A percentile compares a stretch with the other conserved stretches of the same genome.
Evolutionary conservation across 2,329 filamentous ascomycete genomes (phyloP).

Genomic region (Chrysosporium keratinophilum): DNA sequence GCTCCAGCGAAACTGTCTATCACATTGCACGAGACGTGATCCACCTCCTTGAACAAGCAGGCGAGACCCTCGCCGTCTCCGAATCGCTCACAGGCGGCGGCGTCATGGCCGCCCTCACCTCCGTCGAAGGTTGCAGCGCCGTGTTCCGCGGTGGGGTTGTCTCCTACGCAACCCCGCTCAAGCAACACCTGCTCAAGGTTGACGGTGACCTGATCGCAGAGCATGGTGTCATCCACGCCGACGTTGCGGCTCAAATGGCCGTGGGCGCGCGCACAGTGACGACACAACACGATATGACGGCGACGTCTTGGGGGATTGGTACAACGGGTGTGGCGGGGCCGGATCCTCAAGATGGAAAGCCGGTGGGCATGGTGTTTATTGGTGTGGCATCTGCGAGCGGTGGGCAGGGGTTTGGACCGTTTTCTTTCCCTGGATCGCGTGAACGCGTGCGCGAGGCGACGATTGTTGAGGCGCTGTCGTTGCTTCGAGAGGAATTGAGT

Average conservation of each 20-base stretch:
- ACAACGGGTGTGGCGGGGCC: constrained; percentile 11
- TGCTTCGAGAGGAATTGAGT: constrained; percentile 8
- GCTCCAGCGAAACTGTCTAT: constrained; percentile 11
- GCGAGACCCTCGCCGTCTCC: constrained; percentile 7
- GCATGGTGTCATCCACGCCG: constrained; percentile 10
- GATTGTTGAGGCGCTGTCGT: constrained; percentile 9
- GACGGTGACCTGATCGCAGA: constrained; percentile 9
- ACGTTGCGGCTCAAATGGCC: constrained; percentile 11
- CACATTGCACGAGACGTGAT: constrained; percentile 9
- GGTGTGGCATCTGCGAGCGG: constrained; percentile 10
- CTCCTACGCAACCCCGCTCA: constrained; percentile 11
- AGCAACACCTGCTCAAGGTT: constrained; percentile 11
- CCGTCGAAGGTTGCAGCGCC: constrained; percentile 10
- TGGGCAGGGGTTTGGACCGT: constrained; percentile 8
- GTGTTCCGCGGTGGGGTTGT: constrained; percentile 12
- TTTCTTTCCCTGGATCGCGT: constrained; percentile 6
- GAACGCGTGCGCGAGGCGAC: constrained; percentile 11
- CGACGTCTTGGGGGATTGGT: constrained; percentile 9
- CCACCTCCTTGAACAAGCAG: constrained; percentile 9
- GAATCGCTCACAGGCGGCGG: constrained; percentile 12
- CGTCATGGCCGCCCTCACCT: constrained; percentile 8
- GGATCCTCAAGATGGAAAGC: constrained; percentile 11
- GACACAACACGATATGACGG: constrained; percentile 6
- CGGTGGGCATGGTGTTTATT: constrained; percentile 12
- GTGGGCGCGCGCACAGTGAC: constrained; percentile 5